Base-by-base conservation (phyloP, 1,284 basidiomycete genomes). In the Albatrellus sp. region DNA sequence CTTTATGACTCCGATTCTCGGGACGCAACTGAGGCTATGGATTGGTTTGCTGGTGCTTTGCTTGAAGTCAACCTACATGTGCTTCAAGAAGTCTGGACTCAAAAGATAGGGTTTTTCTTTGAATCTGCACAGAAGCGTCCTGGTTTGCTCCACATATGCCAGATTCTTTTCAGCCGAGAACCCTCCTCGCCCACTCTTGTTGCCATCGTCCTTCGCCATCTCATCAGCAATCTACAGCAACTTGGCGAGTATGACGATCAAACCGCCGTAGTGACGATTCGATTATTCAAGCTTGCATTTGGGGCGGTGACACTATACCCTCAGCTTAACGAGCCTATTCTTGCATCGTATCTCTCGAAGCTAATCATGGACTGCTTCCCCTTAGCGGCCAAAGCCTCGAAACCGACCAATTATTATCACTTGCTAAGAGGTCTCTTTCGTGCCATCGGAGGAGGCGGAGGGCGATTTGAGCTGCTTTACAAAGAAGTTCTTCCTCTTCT, bases 301-400 rank as follows among this genome's bases (percentile, higher is more conserved):
- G 75, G 79, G 52, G 90, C 94, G 2, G 90, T 98, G 50, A 82
- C 83, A 32, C 63, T 78, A 47, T 85, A 80, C 61, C 85, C 92
- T 30, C 64, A 67, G 28, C 66, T 75, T 32, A 98, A 98, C 63
- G 96, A 98, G 65, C 76, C 83, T 13, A 90, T 98, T 46, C 69
- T 98, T 8, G 91, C 93, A 14, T 82, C 89, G 0, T 91, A 98
- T 63, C 73, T 98, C 33, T 83, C 89, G 37, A 92, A 92, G 59
- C 67, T 99, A 43, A 87, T 99, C 57, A 97, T 98, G 88, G 89
- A 93, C 55, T 97, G 90, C 50, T 96, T 99, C 61, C 87, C 91
- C 31, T 73, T 93, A 37, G 93, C 96, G 2, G 86, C 90, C 37
- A 92, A 92, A 61, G 85, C 94, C 1, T 73, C 82, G 24, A 91